Percentiles rank a stretch among this genome's conserved stretches.
Evolutionary conservation across 306 rosid genomes (phyloP).

Genomic region (Datisca glomerata): DNA sequence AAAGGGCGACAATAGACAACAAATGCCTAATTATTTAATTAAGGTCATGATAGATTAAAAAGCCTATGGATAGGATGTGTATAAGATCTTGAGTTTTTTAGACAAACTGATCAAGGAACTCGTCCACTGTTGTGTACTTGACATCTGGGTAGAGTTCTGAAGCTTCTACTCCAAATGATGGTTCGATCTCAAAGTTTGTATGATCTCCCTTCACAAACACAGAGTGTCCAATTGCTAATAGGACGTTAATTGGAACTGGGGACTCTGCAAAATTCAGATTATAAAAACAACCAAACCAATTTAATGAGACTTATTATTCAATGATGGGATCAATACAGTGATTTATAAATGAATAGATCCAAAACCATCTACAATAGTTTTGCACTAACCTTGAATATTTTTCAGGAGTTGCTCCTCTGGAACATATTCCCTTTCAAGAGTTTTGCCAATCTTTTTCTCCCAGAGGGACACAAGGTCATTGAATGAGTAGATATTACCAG

Average conservation of each 20-base stretch:
- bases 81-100: too few species aligned
- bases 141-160: constrained; percentile 48
- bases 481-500: constrained; percentile 19
- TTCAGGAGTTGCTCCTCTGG: constrained; percentile 28
- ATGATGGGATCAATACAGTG: not conserved
- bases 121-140: constrained; percentile 44
- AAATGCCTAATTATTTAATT: too few species aligned
- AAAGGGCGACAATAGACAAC: too few species aligned
- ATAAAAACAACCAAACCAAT: not conserved
- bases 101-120: constrained; percentile 47
- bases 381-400: constrained; percentile 19
- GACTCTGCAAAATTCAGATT: constrained; percentile 28
- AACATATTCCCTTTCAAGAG: constrained; percentile 16
- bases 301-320: not conserved
- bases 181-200: constrained; percentile 44
- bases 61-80: not conserved
- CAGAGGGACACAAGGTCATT: constrained; percentile 26
- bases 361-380: not conserved
- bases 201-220: constrained; percentile 42
- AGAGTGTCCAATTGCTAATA: constrained; percentile 27
- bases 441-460: constrained; percentile 29
- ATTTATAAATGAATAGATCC: too few species aligned
- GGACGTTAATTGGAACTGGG: constrained; percentile 19
- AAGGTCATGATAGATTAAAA: not conserved
- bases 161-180: constrained; percentile 58